Base-by-base conservation (phyloP, 1,139 yeast genomes). In the Wickerhamiella infanticola region DNA sequence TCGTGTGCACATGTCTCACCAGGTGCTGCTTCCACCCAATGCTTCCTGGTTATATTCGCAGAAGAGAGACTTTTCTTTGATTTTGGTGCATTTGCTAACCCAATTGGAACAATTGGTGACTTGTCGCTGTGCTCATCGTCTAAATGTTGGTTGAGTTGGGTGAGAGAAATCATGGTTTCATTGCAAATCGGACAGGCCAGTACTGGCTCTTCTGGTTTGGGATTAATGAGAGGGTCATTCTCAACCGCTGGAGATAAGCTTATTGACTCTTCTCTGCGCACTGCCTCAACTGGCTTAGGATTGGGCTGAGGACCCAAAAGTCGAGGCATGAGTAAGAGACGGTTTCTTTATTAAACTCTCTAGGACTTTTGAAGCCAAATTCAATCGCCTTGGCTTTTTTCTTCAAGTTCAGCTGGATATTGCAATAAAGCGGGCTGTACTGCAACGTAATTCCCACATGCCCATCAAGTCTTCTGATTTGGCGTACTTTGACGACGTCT, bases 161-260 rank as follows among this genome's bases (percentile, higher is more conserved):
- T 52, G 41, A 82, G 62, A 9, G 74, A 69, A 5, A 74, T 63
- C 81, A 81, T 77, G 1, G 64, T 50, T 51, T 77, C 82, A 24
- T 66, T 61, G 58, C 95, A 84, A 3, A 83, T 79, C 0, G 95
- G 95, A 56, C 95, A 84, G 24, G 44, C 39, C 39, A 67, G 49
- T 31, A 29, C 33, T 1, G 7, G 7, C 9, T 7, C 11, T 2
- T 29, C 33, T 29, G 7, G 9, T 29, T 29, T 11, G 7, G 33
- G 33, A 29, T 29, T 29, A 29, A 29, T 29, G 7, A 29, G 33
- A 7, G 33, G 33, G 7, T 29, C 33, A 29, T 29, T 29, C 11
- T 11, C 11, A 11, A 11, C 11, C 33, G 7, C 33, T 11, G 33
- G 11, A 29, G 33, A 29, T 29, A 11, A 29, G 9, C 33, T 29